Conservation (phyloP, 805 yeast genomes). For the Metschnikowia koreensis region DNA sequence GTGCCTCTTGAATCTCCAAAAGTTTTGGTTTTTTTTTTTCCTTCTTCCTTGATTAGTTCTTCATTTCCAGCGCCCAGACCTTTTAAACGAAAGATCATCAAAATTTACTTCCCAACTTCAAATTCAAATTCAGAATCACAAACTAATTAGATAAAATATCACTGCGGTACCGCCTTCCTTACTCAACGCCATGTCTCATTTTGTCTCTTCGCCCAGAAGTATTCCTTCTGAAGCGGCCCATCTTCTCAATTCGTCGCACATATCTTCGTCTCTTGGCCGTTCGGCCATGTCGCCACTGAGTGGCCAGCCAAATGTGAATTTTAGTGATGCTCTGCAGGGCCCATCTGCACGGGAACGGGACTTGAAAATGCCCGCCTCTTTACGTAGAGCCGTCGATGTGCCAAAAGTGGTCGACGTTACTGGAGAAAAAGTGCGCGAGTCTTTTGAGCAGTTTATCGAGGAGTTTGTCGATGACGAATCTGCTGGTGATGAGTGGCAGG, state of each 20-base stretch:
- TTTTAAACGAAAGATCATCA: no score
- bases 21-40: neutral
- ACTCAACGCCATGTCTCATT: conserved; percentile 34
- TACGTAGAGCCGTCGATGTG: conserved; percentile 36
- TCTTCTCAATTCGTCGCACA: conserved; percentile 40
- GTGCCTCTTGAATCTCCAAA: neutral
- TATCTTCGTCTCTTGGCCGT: conserved; percentile 42
- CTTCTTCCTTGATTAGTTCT: neutral
- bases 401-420: conserved; percentile 88
- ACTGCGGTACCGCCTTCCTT: neutral
- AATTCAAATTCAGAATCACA: no score
- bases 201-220: conserved; percentile 44
- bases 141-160: neutral
- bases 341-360: conserved; percentile 51
- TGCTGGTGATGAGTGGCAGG: conserved; percentile 41
- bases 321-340: conserved; percentile 28
- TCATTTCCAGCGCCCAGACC: no score
- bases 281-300: conserved; percentile 32
- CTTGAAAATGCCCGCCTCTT: conserved; percentile 36
- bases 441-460: conserved; percentile 81
- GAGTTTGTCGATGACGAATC: conserved; percentile 50
- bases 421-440: conserved; percentile 90
- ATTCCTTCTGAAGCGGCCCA: conserved; percentile 45
- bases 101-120: no score
- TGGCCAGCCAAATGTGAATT: conserved; percentile 21